Base-by-base conservation (phyloP, 345 rosid species). In the Citrus cavaleriei region DNA sequence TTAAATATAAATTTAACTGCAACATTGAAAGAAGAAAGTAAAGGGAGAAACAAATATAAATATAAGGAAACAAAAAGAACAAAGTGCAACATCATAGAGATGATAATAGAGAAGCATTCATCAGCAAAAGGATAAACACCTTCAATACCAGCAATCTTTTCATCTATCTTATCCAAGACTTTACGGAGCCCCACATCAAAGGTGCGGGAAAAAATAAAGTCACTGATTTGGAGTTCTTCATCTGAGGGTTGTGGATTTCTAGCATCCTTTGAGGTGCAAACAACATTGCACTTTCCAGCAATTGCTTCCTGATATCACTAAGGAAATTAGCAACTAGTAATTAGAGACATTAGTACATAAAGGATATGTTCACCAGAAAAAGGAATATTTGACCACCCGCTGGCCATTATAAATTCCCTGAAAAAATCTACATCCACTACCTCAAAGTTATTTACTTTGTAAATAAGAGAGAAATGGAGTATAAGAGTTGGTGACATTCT, bases 261-360 rank as follows among this genome's bases (percentile, higher is more conserved):
- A 73, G 54, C 55, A 75, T 96, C 98, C 79, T 87, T 92, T 73
- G 98, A 91, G 75, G 79, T 87, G 86, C 97, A 96, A n/a, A 93
- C 68, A 64, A 94, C 94, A 78, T 88, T 86, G 90, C 98, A 96
- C 81, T 94, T 96, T 68, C 99, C 98, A 77, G 89, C 87, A 80
- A 96, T 90, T 70, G 93, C 85, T 87, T 93, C 98, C 99, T 94
- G 86, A 81, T 66, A 76, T 70, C 13, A 67, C 38, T 10, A 58
- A 49, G 40, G 25, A 79, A 73, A 68, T 61, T 25, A 77, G 73
- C 34, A 55, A 49, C 68, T 40, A 70, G 25, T 0, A 21, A 37
- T 22, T 66, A 35, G 70, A 66, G 10, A 19, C 58, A 54, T 13
- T 66, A 22, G 49, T 10, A 22, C 70, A 21, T 4, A 66, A 66